These are phyloP conservation scores for Haematococcus lacustris DNA, from an alignment of 139 green algal species.

Conservation along the genomic window DNA sequence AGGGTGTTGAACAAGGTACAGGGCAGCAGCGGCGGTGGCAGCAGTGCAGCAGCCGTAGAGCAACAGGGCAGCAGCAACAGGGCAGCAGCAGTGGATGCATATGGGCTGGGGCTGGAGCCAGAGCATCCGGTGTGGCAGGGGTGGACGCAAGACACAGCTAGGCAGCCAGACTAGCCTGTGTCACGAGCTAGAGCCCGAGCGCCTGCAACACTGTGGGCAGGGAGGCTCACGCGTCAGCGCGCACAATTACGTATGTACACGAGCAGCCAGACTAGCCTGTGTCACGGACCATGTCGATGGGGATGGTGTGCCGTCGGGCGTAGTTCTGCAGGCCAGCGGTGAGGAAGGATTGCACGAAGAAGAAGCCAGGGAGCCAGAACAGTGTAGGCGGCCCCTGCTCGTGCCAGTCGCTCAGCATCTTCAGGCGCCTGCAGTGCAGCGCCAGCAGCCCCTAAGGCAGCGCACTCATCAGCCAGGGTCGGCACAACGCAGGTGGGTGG, in stretches of 20 bases:
- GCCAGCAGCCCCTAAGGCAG: no score
- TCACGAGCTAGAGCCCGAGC: no score
- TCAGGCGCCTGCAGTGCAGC: no score
- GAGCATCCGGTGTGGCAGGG: no score
- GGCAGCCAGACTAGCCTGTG: no score
- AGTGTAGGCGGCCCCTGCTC: conserved; percentile 41
- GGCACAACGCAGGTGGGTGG: no score
- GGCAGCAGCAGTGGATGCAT: no score
- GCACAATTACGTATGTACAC: not conserved
- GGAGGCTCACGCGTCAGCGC: no score
- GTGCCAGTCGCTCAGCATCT: conserved; percentile 52
- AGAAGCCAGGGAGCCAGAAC: conserved; percentile 80
- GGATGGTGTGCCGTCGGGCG: conserved; percentile 51
- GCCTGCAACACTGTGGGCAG: no score
- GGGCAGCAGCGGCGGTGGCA: not conserved
- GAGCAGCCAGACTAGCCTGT: not conserved
- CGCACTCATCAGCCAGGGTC: not conserved
- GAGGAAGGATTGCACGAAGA: conserved; percentile 79
- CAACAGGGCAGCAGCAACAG: no score
- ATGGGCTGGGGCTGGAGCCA: no score
- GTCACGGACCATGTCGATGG: conserved; percentile 61
- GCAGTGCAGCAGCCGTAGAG: not conserved
- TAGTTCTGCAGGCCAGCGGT: conserved; percentile 75
- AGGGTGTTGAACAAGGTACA: not conserved
- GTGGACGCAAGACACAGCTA: no score